Evolutionary conservation across 2,329 filamentous ascomycete genomes (phyloP).

Genomic region (Trichocomaceae sp.): DNA sequence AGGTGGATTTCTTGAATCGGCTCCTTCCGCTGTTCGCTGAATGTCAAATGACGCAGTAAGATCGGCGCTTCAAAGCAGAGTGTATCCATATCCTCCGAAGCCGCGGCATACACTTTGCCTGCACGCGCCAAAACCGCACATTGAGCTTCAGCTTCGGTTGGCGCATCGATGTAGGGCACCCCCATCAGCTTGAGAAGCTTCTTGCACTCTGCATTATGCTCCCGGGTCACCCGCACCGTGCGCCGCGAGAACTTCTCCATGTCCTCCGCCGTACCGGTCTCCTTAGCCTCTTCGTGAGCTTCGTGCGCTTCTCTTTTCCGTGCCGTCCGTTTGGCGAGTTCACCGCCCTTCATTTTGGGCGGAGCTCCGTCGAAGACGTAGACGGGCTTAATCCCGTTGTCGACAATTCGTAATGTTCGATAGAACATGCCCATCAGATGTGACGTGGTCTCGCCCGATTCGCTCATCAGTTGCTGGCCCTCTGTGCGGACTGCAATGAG

Average conservation of each 20-base stretch:
- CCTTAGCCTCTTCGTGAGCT: constrained; percentile 87
- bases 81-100: constrained; percentile 98
- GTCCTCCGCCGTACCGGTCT: constrained; percentile 95
- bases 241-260: constrained; percentile 93
- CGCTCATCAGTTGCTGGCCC: constrained; percentile 91
- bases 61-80: constrained; percentile 92
- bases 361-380: constrained; percentile 97
- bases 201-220: constrained; percentile 95
- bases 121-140: constrained; percentile 83
- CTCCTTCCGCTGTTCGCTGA: constrained; percentile 94
- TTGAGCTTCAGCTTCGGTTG: constrained; percentile 95
- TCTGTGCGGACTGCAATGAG: constrained; percentile 95
- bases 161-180: constrained; percentile 87
- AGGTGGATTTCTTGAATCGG: constrained; percentile 93
- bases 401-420: constrained; percentile 93
- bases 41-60: constrained; percentile 84
- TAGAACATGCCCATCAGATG: constrained; percentile 99
- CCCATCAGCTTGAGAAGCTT: constrained; percentile 89
- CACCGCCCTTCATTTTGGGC: constrained; percentile 94
- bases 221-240: constrained; percentile 88
- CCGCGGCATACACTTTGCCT: constrained; percentile 93
- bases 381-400: constrained; percentile 97
- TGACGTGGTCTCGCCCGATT: constrained; percentile 92
- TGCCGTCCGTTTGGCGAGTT: constrained; percentile 91
- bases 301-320: constrained; percentile 90